Percentiles rank a stretch among this genome's conserved stretches.
phyloP scores from a whole-genome alignment of 495 filamentous ascomycete species.

The Annulohypoxylon maeteangense region DNA sequence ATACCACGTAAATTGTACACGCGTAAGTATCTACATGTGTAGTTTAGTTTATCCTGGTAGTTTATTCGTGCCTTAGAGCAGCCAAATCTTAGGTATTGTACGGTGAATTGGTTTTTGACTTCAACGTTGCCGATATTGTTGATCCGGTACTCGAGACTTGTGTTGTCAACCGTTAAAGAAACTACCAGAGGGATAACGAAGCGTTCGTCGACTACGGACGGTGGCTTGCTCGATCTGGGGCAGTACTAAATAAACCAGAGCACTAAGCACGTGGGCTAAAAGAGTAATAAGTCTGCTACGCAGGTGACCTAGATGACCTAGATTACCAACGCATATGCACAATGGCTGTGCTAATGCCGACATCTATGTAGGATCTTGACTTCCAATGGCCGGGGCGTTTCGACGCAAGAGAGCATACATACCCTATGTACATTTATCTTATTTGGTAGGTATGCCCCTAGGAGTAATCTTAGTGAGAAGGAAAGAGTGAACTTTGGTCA shows the following conservation, averaged over 20 bases:
- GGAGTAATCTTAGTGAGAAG: background rate
- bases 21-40: background rate
- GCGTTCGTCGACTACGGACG: slow-evolving; percentile 10
- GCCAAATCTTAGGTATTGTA: background rate
- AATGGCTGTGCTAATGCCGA: slow-evolving; percentile 30
- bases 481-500: slow-evolving; percentile 2
- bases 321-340: slow-evolving; percentile 28
- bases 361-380: slow-evolving; percentile 27
- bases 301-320: background rate
- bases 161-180: background rate
- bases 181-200: background rate
- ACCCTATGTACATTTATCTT: background rate
- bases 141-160: background rate
- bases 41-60: background rate
- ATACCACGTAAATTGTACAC: background rate
- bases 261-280: slow-evolving; percentile 37
- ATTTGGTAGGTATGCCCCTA: background rate
- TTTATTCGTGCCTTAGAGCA: background rate
- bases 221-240: slow-evolving; percentile 39
- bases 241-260: slow-evolving; percentile 19
- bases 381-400: background rate
- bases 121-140: background rate
- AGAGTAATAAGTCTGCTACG: slow-evolving; percentile 36
- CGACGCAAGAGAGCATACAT: slow-evolving; percentile 13
- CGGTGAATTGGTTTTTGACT: background rate